Base-by-base conservation (phyloP, 768 basidiomycete genomes). In the Suillus ampliporus region DNA sequence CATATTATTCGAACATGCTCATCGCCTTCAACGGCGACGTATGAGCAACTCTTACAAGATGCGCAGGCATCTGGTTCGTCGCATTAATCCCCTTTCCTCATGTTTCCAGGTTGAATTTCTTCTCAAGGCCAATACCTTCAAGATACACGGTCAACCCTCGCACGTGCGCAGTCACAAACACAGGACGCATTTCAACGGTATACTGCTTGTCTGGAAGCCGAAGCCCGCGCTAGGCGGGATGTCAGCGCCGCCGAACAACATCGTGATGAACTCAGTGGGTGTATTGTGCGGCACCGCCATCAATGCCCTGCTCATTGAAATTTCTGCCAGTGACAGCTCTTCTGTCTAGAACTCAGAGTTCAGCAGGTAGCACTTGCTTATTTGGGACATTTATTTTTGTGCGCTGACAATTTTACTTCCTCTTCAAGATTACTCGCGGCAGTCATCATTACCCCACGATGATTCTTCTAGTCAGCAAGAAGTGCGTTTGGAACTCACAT, bases 181-280 rank as follows among this genome's bases (percentile, higher is more conserved):
- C 88, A 90, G 68, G 89, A 90, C 47, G 84, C 89, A 4, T 89
- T 90, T 68, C 80, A 86, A 71, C 78, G 85, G 57, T 91, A 91
- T 68, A 90, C 85, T 13, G 80, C 84, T 13, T 89, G 86, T 74
- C 78, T 91, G 19, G 89, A 91, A 68, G 77, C 84, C 13, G 90
- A 92, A 70, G 79, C 80, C 47, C 86, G 87, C 72, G 89, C 89
- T 53, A 81, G 86, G 67, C 84, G 86, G 67, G 86, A 87, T 63
- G 86, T 91, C 13, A 73, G 73, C 7, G 77, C 84, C 60, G 87
- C 87, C 58, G 90, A 91, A 68, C 88, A 87, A 72, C 85, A 88
- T 53, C 83, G 89, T 65, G 90, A 91, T 68, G 87, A 89, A 62
- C 71, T 82, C 62, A 78, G 81, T 81, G 71, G 69, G 80, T 71